Evolutionary conservation across 2,329 filamentous ascomycete genomes (phyloP).

Genomic region (Sclerotinia borealis): DNA sequence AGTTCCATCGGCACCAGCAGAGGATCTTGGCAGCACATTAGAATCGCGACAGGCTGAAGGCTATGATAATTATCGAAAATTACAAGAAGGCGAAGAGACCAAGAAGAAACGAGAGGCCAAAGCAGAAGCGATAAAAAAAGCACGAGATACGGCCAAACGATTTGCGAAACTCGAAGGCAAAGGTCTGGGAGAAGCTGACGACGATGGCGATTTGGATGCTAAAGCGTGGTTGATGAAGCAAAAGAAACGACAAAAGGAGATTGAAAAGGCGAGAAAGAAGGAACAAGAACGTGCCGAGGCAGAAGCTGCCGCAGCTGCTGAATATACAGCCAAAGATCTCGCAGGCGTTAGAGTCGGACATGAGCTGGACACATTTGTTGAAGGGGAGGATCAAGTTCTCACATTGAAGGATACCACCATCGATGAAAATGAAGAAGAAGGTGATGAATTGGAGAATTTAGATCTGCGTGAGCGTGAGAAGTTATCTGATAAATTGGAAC

Average conservation of each 20-base stretch:
- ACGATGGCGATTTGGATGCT: conserved; percentile 63
- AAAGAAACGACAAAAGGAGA: conserved; percentile 92
- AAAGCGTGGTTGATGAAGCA: conserved; percentile 81
- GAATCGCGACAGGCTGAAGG: conserved; percentile 70
- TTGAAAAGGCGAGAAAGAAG: conserved; percentile 65
- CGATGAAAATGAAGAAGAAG: conserved; percentile 74
- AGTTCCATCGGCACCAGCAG: conserved; percentile 38
- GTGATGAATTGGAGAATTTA: conserved; percentile 81
- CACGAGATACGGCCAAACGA: conserved; percentile 75
- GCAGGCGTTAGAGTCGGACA: conserved; percentile 90
- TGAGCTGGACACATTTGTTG: conserved; percentile 73
- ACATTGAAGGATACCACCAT: conserved; percentile 93
- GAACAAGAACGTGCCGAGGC: conserved; percentile 76
- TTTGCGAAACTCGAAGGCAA: conserved; percentile 72
- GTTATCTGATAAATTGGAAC: conserved; percentile 67
- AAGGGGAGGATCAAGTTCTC: conserved; percentile 79
- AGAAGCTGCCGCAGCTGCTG: conserved; percentile 59
- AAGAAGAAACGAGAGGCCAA: conserved; percentile 76
- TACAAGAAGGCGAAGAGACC: conserved; percentile 64
- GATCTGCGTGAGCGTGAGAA: conserved; percentile 66
- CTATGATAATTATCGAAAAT: conserved; percentile 65
- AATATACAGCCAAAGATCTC: conserved; percentile 81
- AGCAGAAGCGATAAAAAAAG: conserved; percentile 78
- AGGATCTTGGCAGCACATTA: conserved; percentile 73
- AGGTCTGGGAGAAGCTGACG: conserved; percentile 71